Percentiles rank a stretch among this genome's conserved stretches.
Evolutionary conservation across 2,329 filamentous ascomycete genomes (phyloP).

Genomic region (Didymosphaeria variabile): DNA sequence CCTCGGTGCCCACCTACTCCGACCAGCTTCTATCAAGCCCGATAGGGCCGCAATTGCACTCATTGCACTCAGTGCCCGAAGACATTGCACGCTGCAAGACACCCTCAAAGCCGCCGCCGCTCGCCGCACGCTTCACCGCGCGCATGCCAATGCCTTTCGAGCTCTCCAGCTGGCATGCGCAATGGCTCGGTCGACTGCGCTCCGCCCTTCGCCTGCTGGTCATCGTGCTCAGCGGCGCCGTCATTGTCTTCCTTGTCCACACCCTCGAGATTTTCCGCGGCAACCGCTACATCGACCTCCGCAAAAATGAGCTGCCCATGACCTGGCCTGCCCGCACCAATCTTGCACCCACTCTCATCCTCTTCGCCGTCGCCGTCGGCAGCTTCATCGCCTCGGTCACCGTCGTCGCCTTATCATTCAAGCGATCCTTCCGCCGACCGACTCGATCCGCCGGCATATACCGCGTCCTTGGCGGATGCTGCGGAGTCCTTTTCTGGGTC

Average conservation of each 20-base stretch:
- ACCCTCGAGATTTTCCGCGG: constrained; percentile 47
- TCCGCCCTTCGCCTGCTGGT: constrained; percentile 48
- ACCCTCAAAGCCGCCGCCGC: constrained; percentile 4
- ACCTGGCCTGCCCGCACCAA: constrained; percentile 49
- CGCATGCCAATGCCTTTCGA: constrained; percentile 41
- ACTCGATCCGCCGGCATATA: constrained; percentile 46
- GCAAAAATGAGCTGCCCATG: constrained; percentile 49
- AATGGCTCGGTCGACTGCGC: constrained; percentile 47
- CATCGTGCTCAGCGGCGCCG: constrained; percentile 48
- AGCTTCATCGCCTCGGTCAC: constrained; percentile 48
- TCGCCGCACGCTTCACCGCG: constrained; percentile 31
- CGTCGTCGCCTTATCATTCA: constrained; percentile 43
- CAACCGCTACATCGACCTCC: constrained; percentile 47
- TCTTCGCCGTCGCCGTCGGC: constrained; percentile 42
- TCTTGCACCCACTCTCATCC: constrained; percentile 47
- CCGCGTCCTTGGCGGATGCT: constrained; percentile 45
- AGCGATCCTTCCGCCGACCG: constrained; percentile 44
- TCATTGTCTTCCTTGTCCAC: constrained; percentile 47
- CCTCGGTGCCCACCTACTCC: constrained; percentile 22
- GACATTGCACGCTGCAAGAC: constrained; percentile 30
- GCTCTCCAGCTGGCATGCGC: constrained; percentile 37
- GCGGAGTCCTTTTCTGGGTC: constrained; percentile 46
- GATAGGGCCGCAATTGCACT: constrained; percentile 27
- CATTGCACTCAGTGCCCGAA: constrained; percentile 29
- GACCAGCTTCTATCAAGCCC: constrained; percentile 30